Conservation (phyloP, 2,329 filamentous ascomycete species). For the Epichloe festucae region DNA sequence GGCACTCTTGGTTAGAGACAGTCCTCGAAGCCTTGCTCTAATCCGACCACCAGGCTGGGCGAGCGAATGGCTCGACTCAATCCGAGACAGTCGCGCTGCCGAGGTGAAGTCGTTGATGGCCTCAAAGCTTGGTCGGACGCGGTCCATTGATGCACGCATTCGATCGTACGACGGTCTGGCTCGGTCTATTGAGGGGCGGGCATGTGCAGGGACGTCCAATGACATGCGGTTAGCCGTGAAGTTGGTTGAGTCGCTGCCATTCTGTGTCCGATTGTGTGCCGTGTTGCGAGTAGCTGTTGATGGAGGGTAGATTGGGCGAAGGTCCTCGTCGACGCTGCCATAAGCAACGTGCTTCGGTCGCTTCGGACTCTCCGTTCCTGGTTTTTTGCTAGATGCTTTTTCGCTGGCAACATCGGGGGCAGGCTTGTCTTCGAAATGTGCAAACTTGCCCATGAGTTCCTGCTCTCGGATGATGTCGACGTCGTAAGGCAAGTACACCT, state of each 20-base stretch:
- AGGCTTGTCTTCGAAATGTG: slow-evolving; percentile 41
- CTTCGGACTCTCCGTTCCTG: slow-evolving; percentile 44
- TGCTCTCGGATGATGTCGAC: slow-evolving; percentile 95
- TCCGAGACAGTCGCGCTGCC: slow-evolving; percentile 67
- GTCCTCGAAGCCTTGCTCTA: slow-evolving; percentile 26
- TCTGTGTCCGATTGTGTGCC: slow-evolving; percentile 67
- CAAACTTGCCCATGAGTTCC: slow-evolving; percentile 69
- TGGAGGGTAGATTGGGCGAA: slow-evolving; percentile 85
- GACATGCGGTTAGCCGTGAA: slow-evolving; percentile 59
- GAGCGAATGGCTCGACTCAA: slow-evolving; percentile 59
- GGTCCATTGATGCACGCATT: slow-evolving; percentile 76
- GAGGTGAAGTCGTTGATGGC: slow-evolving; percentile 83
- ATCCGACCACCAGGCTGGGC: slow-evolving; percentile 14
- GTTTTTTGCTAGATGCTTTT: slow-evolving; percentile 22
- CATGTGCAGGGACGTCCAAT: slow-evolving; percentile 21
- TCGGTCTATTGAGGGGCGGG: slow-evolving; percentile 49
- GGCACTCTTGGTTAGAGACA: slow-evolving; percentile 30
- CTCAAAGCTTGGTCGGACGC: slow-evolving; percentile 72
- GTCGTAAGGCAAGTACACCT: slow-evolving; percentile 86
- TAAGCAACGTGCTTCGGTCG: slow-evolving; percentile 44
- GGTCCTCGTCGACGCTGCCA: slow-evolving; percentile 68
- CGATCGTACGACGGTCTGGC: slow-evolving; percentile 79
- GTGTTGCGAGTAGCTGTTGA: slow-evolving; percentile 71
- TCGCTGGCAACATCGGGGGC: slow-evolving; percentile 26
- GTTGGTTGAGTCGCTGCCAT: slow-evolving; percentile 87